phyloP scores from a whole-genome alignment of 345 rosid species.

The Eucalyptus polybractea region DNA sequence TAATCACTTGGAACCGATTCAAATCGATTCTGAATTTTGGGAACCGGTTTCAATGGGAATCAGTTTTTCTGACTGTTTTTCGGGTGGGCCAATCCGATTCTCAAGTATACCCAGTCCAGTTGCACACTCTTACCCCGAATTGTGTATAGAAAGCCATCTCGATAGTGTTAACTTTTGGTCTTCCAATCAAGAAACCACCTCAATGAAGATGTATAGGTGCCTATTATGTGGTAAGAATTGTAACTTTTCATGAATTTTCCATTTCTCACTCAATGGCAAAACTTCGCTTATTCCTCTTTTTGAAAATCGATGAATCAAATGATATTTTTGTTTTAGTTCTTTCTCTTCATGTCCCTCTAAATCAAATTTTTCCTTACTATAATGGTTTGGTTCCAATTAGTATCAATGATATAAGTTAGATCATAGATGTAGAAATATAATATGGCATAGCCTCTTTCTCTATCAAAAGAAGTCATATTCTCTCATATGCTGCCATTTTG shows the following conservation, averaged over 20 bases:
- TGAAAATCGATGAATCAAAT: neutral
- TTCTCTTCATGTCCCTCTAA: neutral
- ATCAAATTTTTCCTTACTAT: neutral
- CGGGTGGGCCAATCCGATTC: too few relatives aligned
- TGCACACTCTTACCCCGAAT: too few relatives aligned
- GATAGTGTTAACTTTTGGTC: neutral
- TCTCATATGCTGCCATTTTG: neutral
- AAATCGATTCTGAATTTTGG: too few relatives aligned
- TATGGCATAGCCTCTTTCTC: neutral
- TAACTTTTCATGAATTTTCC: neutral
- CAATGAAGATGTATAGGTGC: neutral
- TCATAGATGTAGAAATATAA: too few relatives aligned
- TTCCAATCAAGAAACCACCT: neutral
- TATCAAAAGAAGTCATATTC: neutral
- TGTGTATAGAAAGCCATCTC: neutral
- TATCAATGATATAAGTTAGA: neutral
- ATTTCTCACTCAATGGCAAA: neutral
- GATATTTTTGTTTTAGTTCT: too few relatives aligned
- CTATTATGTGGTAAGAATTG: neutral
- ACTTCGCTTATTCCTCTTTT: neutral
- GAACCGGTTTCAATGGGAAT: too few relatives aligned
- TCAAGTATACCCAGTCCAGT: fast-evolving
- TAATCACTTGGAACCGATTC: too few relatives aligned
- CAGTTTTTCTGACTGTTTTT: too few relatives aligned
- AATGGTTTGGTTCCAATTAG: too few relatives aligned